Conservation (phyloP, 805 yeast genomes). For the Sugiyamaella chiloensis region DNA sequence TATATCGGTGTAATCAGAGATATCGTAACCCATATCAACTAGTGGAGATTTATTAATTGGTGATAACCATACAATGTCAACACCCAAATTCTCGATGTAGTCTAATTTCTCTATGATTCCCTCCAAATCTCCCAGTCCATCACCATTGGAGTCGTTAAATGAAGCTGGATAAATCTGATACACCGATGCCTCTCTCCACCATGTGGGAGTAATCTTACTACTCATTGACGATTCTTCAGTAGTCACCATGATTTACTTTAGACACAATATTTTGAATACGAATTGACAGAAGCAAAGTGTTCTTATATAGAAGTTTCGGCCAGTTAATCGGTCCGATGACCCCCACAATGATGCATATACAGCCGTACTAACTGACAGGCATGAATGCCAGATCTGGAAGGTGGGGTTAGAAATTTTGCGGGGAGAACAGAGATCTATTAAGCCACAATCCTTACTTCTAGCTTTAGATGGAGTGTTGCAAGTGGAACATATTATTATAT, state of each 20-base stretch:
- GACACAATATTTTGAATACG: not conserved
- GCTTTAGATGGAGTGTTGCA: too few relatives aligned
- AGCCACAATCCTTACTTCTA: too few relatives aligned
- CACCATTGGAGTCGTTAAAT: conserved; percentile 56
- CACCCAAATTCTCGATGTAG: conserved; percentile 48
- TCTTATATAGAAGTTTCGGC: not conserved
- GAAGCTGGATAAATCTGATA: conserved; percentile 64
- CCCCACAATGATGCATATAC: not conserved
- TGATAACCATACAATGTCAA: conserved; percentile 53
- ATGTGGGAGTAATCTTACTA: conserved; percentile 25
- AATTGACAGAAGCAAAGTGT: not conserved
- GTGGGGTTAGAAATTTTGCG: not conserved
- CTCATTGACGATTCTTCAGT: not conserved
- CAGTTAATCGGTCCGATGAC: conserved; percentile 6
- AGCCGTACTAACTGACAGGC: conserved; percentile 3
- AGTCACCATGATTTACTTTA: not conserved
- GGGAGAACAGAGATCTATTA: not conserved
- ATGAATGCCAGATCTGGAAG: not conserved
- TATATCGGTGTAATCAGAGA: conserved; percentile 50
- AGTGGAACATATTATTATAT: too few relatives aligned
- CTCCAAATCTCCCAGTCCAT: conserved; percentile 55
- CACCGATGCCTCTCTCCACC: conserved; percentile 61
- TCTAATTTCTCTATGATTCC: conserved; percentile 53
- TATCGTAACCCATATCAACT: conserved; percentile 63
- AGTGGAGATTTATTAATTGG: conserved; percentile 60